Evolutionary conservation across 495 filamentous ascomycete genomes (phyloP), one percentile per base, ranked within the genome.

Genomic region (Penicillium atrosanguineum): DNA sequence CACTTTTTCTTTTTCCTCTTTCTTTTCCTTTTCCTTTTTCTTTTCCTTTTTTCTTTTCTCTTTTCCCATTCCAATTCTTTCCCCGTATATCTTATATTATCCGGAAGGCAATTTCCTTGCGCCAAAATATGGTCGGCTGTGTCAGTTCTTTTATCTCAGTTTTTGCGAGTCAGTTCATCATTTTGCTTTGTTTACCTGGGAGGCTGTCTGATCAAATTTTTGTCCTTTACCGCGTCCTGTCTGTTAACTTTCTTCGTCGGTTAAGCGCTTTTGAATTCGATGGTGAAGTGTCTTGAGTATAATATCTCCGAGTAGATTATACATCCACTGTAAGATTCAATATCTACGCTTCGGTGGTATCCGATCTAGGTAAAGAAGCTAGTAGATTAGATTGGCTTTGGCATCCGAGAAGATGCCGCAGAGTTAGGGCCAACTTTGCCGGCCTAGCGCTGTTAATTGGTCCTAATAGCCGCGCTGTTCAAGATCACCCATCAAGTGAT

Each of bases 41-140:
- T 56, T 51, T 57, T 59, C 25, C 36, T 39, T 47, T 65, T 64
- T 53, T 59, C 50, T 54, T 50, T 65, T 57, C 57, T 62, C 52
- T 54, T 60, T 65, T 39, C 37, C 14, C n/a, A n/a, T n/a, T n/a
- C n/a, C n/a, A n/a, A n/a, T 19, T 39, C 37, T 40, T 40, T 16
- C 19, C 38, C 38, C 64, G 41, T 48, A 53, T 52, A 55, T 50
- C 57, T 63, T 62, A 61, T 51, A 57, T 62, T 68, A 50, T 37
- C 43, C 44, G 63, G 63, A 61, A 54, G 63, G 57, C 60, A 63
- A 61, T 59, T 46, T 62, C 39, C 38, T 38, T 45, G 55, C 60
- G 57, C 55, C 58, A 62, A 62, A 65, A 65, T 42, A 62, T 51
- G 60, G 61, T 66, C 55, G 63, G 61, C 52, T 65, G 53, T 69